Evolutionary conservation across 306 rosid species (phyloP), one percentile per base, ranked within the genome.

Genomic region (Castanea crenata): DNA sequence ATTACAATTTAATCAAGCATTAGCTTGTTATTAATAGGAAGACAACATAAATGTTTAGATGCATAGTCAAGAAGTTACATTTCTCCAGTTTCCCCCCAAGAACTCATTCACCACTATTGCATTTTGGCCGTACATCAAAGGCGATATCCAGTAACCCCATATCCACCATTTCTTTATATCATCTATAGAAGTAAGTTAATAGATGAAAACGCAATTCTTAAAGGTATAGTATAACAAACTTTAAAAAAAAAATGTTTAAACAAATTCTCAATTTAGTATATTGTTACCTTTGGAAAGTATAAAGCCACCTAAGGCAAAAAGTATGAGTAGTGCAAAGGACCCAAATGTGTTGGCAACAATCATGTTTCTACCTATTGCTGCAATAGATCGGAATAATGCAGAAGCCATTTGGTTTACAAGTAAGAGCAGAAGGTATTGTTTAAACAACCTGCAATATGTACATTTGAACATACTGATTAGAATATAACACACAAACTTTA

Each of bases 111-210:
- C 86, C 51, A 71, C 72, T 13, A 86, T 74, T 5, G 80, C 89
- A 63, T 86, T 86, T 57, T 76, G 84, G 0, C 63, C 75, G 31
- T 86, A 86, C 86, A 83, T 86, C 84, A 86, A 11, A 18, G 89
- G 89, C 10, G 89, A 86, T 29, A 20, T 10, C 89, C 89, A 86
- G 13, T 82, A 86, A 27, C 86, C 89, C 89, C 89, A 86, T 54
- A 79, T 31, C 89, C 89, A 86, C 89, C 89, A 86, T 64, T 79
- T 61, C 76, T 74, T 29, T 35, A 86, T 61, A n/a, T 86, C 56
- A 4, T 61, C 86, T 86, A 62, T 29, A 35, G 52, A 68, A 67
- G 15, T 32, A 35, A 67, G 12, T 5, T 11, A 25, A 25, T 6
- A 27, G 15, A 67, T 1, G 6, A 67, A 35, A 8, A 20, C 29